Evolutionary conservation across 441 rosid genomes (phyloP), one percentile per base, ranked within the genome.

Genomic region (Pelargonium citronellum): DNA sequence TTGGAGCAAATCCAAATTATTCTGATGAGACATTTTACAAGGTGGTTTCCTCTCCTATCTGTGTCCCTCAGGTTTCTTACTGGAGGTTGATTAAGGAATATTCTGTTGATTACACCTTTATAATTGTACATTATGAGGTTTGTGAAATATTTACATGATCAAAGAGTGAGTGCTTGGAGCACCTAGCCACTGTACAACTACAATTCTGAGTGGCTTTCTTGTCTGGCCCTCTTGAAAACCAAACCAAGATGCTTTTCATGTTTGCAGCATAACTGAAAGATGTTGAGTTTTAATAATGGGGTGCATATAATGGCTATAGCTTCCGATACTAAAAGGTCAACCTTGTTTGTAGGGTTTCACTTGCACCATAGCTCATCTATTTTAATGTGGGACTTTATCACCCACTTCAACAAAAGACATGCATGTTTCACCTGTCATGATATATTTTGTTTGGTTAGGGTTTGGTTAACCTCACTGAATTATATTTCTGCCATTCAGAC

Each of bases 1-100:
- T 84, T 71, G 97, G 98, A 74, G 99, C 93, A 71, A 95, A 92
- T 79, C 99, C 98, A 7, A 82, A 81, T 72, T 95, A 87, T 75
- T 92, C 95, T 60, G 86, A 76, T 16, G 94, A 95, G 89, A 85
- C 81, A 43, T 95, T 82, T 81, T 95, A 92, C 82, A 88, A 92
- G 99, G 97, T 95, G 74, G 69, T 67, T 47, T 62, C 34, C 41
- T 13, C 64, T 46, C 71, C 17, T 41, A 60, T 65, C 73, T 64
- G 17, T 49, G 39, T 44, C 24, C 11, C 10, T 55, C 22, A 22
- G 39, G 19, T 64, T 55, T 4, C 17, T 27, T 30, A 7, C 30
- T 13, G 19, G 24, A 9, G 51, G 30, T 19, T 34, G 46, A 68
- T 43, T 24, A 17, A 39, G 24, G 58, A 49, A n/a, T 58, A 57